Base-by-base conservation (phyloP, 805 yeast genomes). In the Candida yuanshanica region DNA sequence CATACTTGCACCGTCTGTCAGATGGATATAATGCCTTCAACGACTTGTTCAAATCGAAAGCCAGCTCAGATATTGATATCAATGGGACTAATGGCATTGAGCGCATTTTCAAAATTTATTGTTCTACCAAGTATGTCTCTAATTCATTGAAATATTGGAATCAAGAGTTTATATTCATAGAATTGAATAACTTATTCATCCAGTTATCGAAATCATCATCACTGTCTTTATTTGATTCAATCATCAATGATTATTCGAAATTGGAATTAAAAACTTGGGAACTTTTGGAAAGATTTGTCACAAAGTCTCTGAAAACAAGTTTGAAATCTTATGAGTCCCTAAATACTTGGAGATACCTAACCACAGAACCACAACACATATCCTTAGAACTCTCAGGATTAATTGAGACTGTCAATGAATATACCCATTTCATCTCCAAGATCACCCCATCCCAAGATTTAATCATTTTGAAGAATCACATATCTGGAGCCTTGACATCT, bases 1-100 rank as follows among this genome's bases (percentile, higher is more conserved):
- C 52, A 14, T 74, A 72, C 44, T 55, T 56, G 38, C 57, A 56
- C 6, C 46, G 57, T 12, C 41, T 66, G 20, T 43, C 56, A 33
- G 55, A 51, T 5, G 59, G 61, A 7, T 61, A 58, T 33, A 53
- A 52, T 32, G 58, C 53, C 7, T 63, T 63, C 36, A 31, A 42
- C 12, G 53, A 51, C 7, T 18, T 57, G 9, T 47, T 50, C 40
- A 52, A 41, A 26, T 23, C 45, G 4, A 6, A 22, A 10, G 21
- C 36, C 10, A 38, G 36, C 1, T 38, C 34, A 11, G 55, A 47
- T 2, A 43, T 56, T 20, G 52, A 53, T 33, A 51, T 56, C 20
- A 39, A 50, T 14, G 58, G 58, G 4, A 24, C 38, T 2, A 53
- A 55, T 33, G 62, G 62, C 3, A 35, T 58, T 1, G 62, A 58